Conservation (phyloP, 352 stramenopile species). For the Globisporangium sylvaticum region DNA sequence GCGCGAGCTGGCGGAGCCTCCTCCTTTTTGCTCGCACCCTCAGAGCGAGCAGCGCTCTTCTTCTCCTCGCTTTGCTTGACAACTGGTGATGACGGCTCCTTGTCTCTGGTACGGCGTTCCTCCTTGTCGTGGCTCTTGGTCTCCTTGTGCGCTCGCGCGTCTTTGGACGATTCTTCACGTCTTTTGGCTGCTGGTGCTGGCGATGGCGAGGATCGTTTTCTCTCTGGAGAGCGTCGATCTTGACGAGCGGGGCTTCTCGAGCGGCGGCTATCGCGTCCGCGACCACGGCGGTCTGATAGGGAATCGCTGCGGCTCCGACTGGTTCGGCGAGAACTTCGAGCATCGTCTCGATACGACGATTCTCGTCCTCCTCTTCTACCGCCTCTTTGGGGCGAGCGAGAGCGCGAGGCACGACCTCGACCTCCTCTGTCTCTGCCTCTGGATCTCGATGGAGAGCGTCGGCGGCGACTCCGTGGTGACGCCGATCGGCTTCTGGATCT, state of each 20-base stretch:
- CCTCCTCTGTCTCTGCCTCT: constrained; percentile 1
- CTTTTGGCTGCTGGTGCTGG: not conserved
- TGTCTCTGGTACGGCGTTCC: not conserved
- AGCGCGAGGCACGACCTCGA: constrained; percentile 5
- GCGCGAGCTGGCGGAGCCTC: constrained; percentile 22
- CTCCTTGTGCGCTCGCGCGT: not conserved
- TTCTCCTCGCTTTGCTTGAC: not conserved
- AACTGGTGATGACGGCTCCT: not conserved
- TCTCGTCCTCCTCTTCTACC: not conserved
- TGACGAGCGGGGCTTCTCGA: constrained; percentile 11
- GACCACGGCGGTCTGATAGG: not conserved
- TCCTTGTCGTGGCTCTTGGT: not conserved
- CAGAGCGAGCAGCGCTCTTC: not conserved
- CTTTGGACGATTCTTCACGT: not conserved
- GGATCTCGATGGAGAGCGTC: constrained; percentile 26
- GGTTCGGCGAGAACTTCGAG: not conserved
- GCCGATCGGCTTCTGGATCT: constrained; percentile 3
- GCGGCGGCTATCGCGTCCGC: constrained; percentile 2
- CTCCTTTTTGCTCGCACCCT: not conserved
- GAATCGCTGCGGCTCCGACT: constrained; percentile 4
- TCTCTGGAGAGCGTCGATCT: constrained; percentile 2
- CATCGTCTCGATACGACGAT: not conserved
- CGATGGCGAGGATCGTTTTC: not conserved
- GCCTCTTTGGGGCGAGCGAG: not conserved
- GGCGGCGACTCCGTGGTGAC: constrained; percentile 9